Conservation (phyloP, 768 basidiomycete genomes). For the Hypholoma fasciculare region DNA sequence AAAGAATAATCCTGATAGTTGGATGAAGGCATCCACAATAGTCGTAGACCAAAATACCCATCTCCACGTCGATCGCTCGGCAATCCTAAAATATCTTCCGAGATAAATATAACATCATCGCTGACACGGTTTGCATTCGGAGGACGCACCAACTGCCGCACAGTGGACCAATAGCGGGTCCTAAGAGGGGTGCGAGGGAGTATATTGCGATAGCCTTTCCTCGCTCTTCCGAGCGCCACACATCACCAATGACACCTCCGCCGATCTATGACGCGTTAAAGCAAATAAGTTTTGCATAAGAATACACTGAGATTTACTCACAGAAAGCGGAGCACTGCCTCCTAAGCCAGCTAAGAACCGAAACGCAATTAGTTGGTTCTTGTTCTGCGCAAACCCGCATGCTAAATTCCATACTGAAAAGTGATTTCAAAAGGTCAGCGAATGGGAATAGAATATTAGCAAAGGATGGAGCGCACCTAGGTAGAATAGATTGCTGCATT, state of each 20-base stretch:
- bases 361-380: conserved; percentile 61
- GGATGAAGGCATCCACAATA: conserved; percentile 54
- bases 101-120: conserved; percentile 7
- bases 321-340: conserved; percentile 67
- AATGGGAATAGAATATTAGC: neutral
- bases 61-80: conserved; percentile 64
- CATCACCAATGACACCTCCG: conserved; percentile 65
- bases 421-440: neutral
- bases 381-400: conserved; percentile 63
- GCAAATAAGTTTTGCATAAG: too few species aligned
- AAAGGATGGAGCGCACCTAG: conserved; percentile 40
- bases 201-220: conserved; percentile 66
- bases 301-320: conserved; percentile 29
- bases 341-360: conserved; percentile 72
- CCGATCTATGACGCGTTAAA: conserved; percentile 38
- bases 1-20: conserved; percentile 53
- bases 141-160: conserved; percentile 53
- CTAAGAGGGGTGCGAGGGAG: conserved; percentile 64
- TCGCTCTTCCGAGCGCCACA: conserved; percentile 59
- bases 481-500: conserved; percentile 63
- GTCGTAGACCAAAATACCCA: conserved; percentile 78
- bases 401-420: conserved; percentile 56
- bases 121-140: too few species aligned
- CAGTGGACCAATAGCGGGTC: conserved; percentile 63
- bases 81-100: conserved; percentile 38